A percentile compares a stretch with the other conserved stretches of the same genome.
Evolutionary conservation across 1,284 basidiomycete genomes (phyloP).

Genomic region (Apiotrichum akiyoshidainum): DNA sequence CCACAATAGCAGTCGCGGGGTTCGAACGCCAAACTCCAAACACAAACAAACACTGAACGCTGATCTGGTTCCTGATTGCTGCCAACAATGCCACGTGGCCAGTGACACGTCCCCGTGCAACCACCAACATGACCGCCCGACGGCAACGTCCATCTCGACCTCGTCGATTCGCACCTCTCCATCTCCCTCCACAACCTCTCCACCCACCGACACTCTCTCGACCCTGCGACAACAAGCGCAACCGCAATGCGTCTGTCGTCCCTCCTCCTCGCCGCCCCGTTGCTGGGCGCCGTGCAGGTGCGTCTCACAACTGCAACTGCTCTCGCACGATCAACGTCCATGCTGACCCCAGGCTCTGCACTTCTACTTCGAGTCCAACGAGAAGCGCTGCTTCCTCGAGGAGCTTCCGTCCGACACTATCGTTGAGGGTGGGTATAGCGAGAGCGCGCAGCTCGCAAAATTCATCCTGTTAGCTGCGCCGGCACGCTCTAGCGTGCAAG

Average conservation of each 20-base stretch:
- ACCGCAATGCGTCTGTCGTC: constrained; percentile 23
- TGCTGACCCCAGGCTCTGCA: constrained; percentile 61
- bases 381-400: constrained; percentile 92
- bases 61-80: not conserved
- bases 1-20: too few species aligned
- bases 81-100: not conserved
- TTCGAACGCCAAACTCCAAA: too few species aligned
- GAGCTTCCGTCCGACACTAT: constrained; percentile 96
- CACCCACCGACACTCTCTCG: constrained; percentile 37
- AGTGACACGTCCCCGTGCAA: not conserved
- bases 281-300: constrained; percentile 32
- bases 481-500: too few species aligned
- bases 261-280: constrained; percentile 21
- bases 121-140: not conserved
- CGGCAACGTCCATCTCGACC: too few species aligned
- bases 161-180: too few species aligned
- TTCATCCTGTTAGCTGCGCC: too few species aligned
- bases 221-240: not conserved
- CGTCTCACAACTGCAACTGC: constrained; percentile 9
- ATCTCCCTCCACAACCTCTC: not conserved
- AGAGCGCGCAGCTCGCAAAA: too few species aligned
- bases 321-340: not conserved
- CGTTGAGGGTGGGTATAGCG: constrained; percentile 73
- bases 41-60: not conserved
- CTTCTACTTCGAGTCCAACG: constrained; percentile 88